Percentiles rank a stretch among this genome's conserved stretches.
phyloP scores from a whole-genome alignment of 75 land plant genomes.

The Isoetes taiwanensis region DNA sequence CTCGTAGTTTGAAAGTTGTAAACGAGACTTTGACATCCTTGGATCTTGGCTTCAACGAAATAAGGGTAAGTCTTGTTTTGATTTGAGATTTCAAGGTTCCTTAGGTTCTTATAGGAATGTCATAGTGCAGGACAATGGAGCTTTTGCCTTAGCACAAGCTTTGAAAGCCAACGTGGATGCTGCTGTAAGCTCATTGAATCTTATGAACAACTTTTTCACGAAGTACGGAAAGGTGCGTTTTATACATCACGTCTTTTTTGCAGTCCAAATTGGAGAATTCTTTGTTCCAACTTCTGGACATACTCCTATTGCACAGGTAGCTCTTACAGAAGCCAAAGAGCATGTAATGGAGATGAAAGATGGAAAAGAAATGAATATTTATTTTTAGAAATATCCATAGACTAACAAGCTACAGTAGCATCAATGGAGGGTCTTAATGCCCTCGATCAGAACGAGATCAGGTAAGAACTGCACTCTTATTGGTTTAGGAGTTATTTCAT shows the following conservation, averaged over 20 bases:
- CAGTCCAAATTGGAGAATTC: no score
- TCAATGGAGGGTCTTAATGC: no score
- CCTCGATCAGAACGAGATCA: no score
- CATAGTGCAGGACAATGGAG: constrained; percentile 65
- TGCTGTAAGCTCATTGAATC: constrained; percentile 51
- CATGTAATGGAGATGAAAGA: constrained; percentile 88
- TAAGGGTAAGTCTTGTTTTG: constrained; percentile 49
- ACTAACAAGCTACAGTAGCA: no score
- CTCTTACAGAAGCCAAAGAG: constrained; percentile 88
- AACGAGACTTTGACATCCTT: constrained; percentile 90
- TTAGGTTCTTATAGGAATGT: no score
- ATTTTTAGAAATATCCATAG: no score
- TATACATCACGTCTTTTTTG: neutral
- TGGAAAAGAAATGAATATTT: constrained; percentile 68
- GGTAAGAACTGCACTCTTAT: no score
- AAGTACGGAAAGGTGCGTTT: constrained; percentile 93
- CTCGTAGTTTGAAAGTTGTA: constrained; percentile 81
- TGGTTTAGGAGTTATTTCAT: no score
- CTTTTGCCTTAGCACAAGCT: constrained; percentile 93
- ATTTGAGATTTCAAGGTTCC: no score
- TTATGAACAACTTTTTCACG: constrained; percentile 80
- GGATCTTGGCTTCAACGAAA: constrained; percentile 94
- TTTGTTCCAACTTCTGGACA: no score
- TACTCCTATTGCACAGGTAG: constrained; percentile 42
- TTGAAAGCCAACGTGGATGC: constrained; percentile 90